phyloP scores from a whole-genome alignment of 2,329 filamentous ascomycete genomes.

The Alternaria infectoria region DNA sequence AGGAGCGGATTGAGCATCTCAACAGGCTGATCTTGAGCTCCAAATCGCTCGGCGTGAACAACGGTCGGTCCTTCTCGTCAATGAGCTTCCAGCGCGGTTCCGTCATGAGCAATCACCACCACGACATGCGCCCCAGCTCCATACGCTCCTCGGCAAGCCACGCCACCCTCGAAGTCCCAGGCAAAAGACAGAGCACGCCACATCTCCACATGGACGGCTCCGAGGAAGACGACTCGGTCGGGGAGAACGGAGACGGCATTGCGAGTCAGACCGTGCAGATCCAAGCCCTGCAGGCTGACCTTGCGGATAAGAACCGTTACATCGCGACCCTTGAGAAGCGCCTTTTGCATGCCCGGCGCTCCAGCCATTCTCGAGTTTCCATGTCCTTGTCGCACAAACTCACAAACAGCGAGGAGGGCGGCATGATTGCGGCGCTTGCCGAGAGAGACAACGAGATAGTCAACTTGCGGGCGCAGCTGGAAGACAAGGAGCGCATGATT shows the following conservation, averaged over 20 bases:
- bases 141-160: conserved; percentile 49
- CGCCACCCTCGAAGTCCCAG: conserved; percentile 50
- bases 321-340: conserved; percentile 93
- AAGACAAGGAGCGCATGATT: conserved; percentile 96
- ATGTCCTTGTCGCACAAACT: conserved; percentile 72
- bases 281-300: conserved; percentile 88
- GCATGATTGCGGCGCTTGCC: conserved; percentile 72
- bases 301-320: conserved; percentile 96
- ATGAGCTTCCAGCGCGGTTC: conserved; percentile 50
- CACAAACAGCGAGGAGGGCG: conserved; percentile 76
- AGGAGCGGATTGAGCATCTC: conserved; percentile 95
- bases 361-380: conserved; percentile 87
- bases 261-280: conserved; percentile 87
- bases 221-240: conserved; percentile 61
- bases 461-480: conserved; percentile 84
- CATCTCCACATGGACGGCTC: conserved; percentile 39
- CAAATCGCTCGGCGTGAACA: conserved; percentile 92
- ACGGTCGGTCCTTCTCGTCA: conserved; percentile 50
- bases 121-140: conserved; percentile 57
- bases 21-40: conserved; percentile 95
- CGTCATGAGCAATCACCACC: conserved; percentile 49
- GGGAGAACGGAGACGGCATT: conserved; percentile 84
- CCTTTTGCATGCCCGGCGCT: conserved; percentile 84
- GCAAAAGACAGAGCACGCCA: conserved; percentile 30
- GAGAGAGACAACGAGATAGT: conserved; percentile 94